These are phyloP conservation scores for Vitis labrusca DNA, from an alignment of 164 flowering plant genomes.

Conservation along the genomic window DNA sequence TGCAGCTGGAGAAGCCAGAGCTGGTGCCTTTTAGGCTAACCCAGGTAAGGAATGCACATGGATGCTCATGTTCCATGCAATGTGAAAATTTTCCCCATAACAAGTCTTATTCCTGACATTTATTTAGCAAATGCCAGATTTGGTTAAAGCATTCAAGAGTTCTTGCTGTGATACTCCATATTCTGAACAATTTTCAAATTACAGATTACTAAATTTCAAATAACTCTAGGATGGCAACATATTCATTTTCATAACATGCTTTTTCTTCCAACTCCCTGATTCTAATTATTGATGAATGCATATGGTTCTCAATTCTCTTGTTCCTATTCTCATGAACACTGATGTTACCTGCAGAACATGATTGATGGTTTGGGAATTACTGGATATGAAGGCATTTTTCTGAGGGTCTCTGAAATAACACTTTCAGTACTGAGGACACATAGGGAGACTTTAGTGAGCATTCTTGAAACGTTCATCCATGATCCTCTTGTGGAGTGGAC, in stretches of 20 bases:
- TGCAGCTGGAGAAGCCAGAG: slow-evolving; percentile 97
- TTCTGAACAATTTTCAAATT: background rate
- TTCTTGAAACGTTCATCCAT: slow-evolving; percentile 97
- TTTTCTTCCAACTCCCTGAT: background rate
- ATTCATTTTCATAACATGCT: background rate
- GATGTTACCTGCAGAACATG: slow-evolving; percentile 66
- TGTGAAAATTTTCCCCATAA: background rate
- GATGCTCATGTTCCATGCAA: background rate
- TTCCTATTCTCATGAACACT: background rate
- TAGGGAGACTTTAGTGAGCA: slow-evolving; percentile 88
- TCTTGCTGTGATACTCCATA: too few relatives aligned
- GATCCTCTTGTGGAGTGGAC: slow-evolving; percentile 99
- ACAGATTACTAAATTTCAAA: background rate
- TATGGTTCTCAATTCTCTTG: background rate
- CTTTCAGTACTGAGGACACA: slow-evolving; percentile 85
- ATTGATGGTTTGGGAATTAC: slow-evolving; percentile 98
- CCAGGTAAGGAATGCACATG: slow-evolving; percentile 56
- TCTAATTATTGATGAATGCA: too few relatives aligned
- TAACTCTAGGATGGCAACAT: background rate
- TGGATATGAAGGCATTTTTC: slow-evolving; percentile 90
- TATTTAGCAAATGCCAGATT: too few relatives aligned
- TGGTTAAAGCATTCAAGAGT: too few relatives aligned
- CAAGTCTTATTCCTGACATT: background rate
- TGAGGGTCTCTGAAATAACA: slow-evolving; percentile 90
- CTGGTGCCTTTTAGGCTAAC: slow-evolving; percentile 98